These are phyloP conservation scores for Pythium oligandrum DNA, from an alignment of 352 stramenopile species.

Conservation along the genomic window DNA sequence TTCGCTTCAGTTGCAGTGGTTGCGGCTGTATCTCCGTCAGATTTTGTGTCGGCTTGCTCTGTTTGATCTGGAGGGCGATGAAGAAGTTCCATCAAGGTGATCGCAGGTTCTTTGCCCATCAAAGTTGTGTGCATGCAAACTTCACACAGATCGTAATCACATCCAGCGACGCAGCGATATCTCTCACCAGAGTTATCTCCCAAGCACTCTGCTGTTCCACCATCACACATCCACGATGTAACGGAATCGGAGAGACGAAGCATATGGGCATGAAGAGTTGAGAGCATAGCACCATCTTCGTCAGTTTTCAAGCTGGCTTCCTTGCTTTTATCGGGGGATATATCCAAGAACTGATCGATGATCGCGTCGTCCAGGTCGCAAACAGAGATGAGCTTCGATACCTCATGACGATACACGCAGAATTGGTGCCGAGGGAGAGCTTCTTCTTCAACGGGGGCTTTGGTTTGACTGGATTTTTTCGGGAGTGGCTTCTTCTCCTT, in stretches of 20 bases:
- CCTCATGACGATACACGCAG: conserved; percentile 53
- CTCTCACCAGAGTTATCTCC: conserved; percentile 48
- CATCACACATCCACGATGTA: conserved; percentile 77
- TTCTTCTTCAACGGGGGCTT: conserved; percentile 17
- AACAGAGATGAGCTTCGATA: conserved; percentile 37
- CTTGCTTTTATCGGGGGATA: conserved; percentile 19
- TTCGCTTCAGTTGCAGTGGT: conserved; percentile 3
- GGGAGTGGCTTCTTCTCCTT: conserved; percentile 51
- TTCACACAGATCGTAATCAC: conserved; percentile 77
- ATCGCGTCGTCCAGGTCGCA: conserved; percentile 47
- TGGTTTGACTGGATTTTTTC: conserved; percentile 12
- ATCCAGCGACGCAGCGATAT: conserved; percentile 60
- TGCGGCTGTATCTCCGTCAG: conserved; percentile 1
- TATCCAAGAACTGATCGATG: conserved; percentile 51
- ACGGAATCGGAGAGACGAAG: conserved; percentile 39
- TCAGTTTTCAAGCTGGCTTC: conserved; percentile 7
- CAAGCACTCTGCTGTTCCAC: conserved; percentile 41
- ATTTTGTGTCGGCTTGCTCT: too few relatives aligned
- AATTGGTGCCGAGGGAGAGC: conserved; percentile 48
- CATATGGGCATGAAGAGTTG: conserved; percentile 50
- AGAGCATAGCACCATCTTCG: conserved; percentile 23
- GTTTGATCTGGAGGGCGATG: background rate
- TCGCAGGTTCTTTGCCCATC: conserved; percentile 18
- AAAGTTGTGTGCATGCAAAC: conserved; percentile 43
- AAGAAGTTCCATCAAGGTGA: background rate